Evolutionary conservation across 306 rosid genomes (phyloP).

Genomic region (Hylodesmum podocarpum): DNA sequence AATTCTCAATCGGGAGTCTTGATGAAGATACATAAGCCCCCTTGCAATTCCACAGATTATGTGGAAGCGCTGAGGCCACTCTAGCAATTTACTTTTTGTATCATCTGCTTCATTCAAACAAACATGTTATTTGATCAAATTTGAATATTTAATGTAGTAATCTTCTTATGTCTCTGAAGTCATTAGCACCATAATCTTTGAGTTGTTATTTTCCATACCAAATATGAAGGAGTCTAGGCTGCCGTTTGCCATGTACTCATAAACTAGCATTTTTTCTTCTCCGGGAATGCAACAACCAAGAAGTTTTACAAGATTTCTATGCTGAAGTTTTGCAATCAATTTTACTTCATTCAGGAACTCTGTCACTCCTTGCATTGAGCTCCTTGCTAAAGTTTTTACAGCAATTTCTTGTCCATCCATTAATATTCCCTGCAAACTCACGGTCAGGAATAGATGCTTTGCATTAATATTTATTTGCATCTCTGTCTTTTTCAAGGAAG

Average conservation of each 20-base stretch:
- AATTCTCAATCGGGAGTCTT: too few species aligned
- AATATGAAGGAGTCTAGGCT: constrained; percentile 31
- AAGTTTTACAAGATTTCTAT: constrained; percentile 53
- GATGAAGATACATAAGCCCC: too few species aligned
- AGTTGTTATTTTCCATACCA: too few species aligned
- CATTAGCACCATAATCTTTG: too few species aligned
- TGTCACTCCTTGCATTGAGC: constrained; percentile 35
- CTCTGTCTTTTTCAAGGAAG: not conserved
- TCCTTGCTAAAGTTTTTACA: constrained; percentile 39
- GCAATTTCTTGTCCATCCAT: constrained; percentile 40
- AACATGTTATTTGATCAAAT: too few species aligned
- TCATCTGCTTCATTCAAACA: too few species aligned
- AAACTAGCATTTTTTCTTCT: constrained; percentile 34
- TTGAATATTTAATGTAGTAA: too few species aligned
- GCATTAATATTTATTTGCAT: not conserved
- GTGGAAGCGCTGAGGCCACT: too few species aligned
- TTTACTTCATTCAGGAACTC: constrained; percentile 47
- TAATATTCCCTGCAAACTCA: constrained; percentile 33
- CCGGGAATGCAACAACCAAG: constrained; percentile 45
- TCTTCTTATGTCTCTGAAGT: too few species aligned
- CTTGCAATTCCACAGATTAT: too few species aligned
- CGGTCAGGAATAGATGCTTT: not conserved
- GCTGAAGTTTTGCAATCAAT: constrained; percentile 45
- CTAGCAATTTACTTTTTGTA: too few species aligned
- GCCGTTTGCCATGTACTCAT: constrained; percentile 22